phyloP scores from a whole-genome alignment of 805 yeast species.

The Peterozyma toletana region DNA sequence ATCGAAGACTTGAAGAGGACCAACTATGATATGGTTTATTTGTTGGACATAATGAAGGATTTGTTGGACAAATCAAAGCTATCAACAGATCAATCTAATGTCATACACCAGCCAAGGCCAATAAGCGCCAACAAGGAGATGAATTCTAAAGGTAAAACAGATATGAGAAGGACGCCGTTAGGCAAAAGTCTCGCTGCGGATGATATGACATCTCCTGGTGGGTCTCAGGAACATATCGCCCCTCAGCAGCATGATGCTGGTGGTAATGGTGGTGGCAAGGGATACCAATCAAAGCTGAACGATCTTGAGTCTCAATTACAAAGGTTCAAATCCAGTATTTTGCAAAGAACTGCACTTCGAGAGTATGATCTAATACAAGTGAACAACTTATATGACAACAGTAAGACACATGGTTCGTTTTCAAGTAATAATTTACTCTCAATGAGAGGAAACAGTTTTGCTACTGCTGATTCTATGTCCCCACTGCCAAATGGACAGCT shows the following conservation, averaged over 20 bases:
- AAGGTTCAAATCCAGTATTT: constrained; percentile 17
- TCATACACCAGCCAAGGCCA: not conserved
- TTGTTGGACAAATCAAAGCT: constrained; percentile 17
- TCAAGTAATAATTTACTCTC: not conserved
- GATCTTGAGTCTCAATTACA: constrained; percentile 15
- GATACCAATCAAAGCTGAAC: constrained; percentile 3
- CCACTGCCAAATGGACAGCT: not conserved
- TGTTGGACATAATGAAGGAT: constrained; percentile 34
- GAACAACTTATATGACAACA: constrained; percentile 5
- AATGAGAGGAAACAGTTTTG: constrained; percentile 6
- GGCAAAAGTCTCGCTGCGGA: not conserved
- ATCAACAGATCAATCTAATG: constrained; percentile 16
- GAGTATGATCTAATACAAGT: constrained; percentile 3
- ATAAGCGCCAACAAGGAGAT: not conserved
- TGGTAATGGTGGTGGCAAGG: no score
- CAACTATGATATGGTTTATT: constrained; percentile 44
- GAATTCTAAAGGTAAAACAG: not conserved
- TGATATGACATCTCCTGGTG: not conserved
- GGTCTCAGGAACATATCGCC: not conserved
- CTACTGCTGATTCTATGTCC: not conserved
- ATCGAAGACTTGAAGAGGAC: constrained; percentile 39
- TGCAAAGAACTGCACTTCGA: constrained; percentile 23
- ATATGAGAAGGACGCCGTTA: not conserved
- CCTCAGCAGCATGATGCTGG: not conserved
- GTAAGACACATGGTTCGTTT: constrained; percentile 4